Conservation (phyloP, 768 basidiomycete species). For the Pholiota molesta region DNA sequence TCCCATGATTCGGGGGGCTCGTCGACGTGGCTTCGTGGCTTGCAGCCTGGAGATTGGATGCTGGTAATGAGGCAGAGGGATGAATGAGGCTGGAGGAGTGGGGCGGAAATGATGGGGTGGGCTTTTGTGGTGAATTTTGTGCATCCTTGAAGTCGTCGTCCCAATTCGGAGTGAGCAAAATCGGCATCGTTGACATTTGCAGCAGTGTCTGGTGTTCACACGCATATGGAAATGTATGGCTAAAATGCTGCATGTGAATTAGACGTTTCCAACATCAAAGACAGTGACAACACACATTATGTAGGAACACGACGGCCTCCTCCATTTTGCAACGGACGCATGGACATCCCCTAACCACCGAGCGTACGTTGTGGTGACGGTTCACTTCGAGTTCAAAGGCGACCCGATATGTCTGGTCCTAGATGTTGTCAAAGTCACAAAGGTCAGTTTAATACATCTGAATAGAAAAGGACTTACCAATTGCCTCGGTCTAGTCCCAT, state of each 20-base stretch:
- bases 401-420: slow-evolving; percentile 28
- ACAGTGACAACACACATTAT: slow-evolving; percentile 10
- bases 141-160: no score
- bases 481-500: no score
- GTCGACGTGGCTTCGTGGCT: no score
- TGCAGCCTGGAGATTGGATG: slow-evolving; percentile 27
- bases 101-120: no score
- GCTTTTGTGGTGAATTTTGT: no score
- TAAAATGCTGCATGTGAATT: slow-evolving; percentile 27
- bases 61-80: slow-evolving; percentile 33
- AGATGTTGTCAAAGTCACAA: slow-evolving; percentile 23
- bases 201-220: slow-evolving; percentile 26
- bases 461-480: no score
- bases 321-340: slow-evolving; percentile 37
- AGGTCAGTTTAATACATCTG: background rate
- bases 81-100: no score
- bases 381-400: slow-evolving; percentile 34
- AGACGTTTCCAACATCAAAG: no score
- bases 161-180: no score
- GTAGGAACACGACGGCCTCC: slow-evolving; percentile 27
- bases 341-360: slow-evolving; percentile 41
- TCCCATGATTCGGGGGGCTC: no score
- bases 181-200: no score
- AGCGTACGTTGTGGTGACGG: slow-evolving; percentile 30
- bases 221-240: slow-evolving; percentile 21